Percentiles rank a stretch among this genome's conserved stretches.
phyloP scores from a whole-genome alignment of 2,329 filamentous ascomycete genomes.

The Xylaria sp. region DNA sequence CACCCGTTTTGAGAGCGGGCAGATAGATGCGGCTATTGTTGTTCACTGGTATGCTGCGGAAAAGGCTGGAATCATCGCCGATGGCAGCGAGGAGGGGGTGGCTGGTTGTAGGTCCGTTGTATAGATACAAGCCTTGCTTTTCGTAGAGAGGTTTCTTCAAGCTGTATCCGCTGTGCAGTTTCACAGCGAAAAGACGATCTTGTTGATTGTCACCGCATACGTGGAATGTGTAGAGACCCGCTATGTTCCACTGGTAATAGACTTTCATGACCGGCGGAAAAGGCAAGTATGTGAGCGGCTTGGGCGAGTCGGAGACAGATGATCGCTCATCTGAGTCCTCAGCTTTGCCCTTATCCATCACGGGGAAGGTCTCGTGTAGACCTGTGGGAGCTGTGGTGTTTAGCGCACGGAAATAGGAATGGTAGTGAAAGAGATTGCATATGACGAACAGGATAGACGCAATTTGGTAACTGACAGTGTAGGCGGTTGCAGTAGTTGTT shows the following conservation, averaged over 20 bases:
- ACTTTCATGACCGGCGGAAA: constrained; percentile 37
- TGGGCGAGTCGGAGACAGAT: background rate
- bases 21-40: constrained; percentile 14
- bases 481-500: background rate
- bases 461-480: background rate
- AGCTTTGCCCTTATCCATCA: background rate
- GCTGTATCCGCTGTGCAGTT: constrained; percentile 38
- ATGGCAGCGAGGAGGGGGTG: constrained; percentile 37
- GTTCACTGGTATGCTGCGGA: background rate
- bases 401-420: no score
- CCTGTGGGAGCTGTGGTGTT: background rate
- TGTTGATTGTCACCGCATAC: constrained; percentile 1
- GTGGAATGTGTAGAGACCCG: constrained; percentile 28
- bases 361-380: background rate
- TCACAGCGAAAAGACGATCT: constrained; percentile 37
- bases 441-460: background rate
- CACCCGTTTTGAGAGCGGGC: background rate
- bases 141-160: constrained; percentile 29
- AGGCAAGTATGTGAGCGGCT: constrained; percentile 39
- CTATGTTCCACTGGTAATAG: constrained; percentile 36
- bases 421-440: background rate
- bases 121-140: constrained; percentile 36
- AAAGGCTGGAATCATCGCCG: constrained; percentile 26
- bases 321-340: background rate
- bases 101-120: constrained; percentile 37